Evolutionary conservation across 441 rosid species (phyloP).

Genomic region (Pelargonium citronellum): DNA sequence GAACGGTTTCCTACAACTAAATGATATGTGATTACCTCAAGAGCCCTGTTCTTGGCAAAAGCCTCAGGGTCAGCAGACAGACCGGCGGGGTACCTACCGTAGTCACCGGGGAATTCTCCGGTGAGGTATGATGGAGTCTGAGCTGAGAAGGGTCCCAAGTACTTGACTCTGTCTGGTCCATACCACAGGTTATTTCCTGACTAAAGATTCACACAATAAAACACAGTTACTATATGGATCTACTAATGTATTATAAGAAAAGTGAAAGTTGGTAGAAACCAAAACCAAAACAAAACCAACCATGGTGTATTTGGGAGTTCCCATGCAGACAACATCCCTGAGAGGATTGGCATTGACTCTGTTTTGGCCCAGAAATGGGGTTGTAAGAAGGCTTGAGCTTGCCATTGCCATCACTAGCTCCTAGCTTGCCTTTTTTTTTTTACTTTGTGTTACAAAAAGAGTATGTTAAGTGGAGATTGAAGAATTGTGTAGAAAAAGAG

Average conservation of each 20-base stretch:
- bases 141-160: constrained; percentile 7
- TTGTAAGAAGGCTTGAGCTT: background rate
- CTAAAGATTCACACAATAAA: background rate
- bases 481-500: background rate
- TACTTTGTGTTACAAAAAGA: background rate
- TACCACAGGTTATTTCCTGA: background rate
- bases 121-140: constrained; percentile 5
- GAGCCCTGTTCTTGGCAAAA: constrained; percentile 7
- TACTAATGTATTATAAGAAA: too few relatives aligned
- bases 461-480: background rate
- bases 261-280: too few relatives aligned
- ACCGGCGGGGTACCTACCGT: constrained; percentile 2
- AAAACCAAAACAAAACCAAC: too few relatives aligned
- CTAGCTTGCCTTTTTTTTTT: background rate
- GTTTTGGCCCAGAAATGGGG: background rate
- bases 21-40: background rate
- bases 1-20: too few relatives aligned
- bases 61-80: background rate
- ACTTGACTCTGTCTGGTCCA: constrained; percentile 6
- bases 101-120: constrained; percentile 7
- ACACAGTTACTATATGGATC: too few relatives aligned
- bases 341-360: background rate
- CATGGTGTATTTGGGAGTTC: too few relatives aligned
- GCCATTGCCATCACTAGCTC: background rate
- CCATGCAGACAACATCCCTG: constrained; percentile 1